These are phyloP conservation scores for Ceratocystis cubensis DNA, from an alignment of 2,329 filamentous ascomycete species.

Conservation along the genomic window DNA sequence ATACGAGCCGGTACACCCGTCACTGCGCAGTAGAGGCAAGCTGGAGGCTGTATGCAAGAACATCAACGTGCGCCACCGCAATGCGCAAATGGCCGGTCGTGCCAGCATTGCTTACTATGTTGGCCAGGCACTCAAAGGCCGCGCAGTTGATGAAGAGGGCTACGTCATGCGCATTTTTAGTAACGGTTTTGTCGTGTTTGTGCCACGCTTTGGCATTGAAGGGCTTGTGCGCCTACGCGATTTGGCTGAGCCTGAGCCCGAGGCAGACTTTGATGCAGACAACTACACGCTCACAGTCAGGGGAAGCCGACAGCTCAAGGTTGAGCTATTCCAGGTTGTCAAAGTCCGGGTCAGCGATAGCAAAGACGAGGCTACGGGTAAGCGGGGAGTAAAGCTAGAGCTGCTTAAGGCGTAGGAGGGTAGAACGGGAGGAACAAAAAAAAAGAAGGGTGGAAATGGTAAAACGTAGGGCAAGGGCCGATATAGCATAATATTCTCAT, in stretches of 20 bases:
- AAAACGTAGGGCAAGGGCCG: background rate
- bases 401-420: constrained; percentile 34
- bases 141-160: constrained; percentile 58
- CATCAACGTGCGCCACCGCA: constrained; percentile 94
- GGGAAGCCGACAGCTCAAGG: constrained; percentile 42
- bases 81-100: constrained; percentile 87
- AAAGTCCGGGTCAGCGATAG: constrained; percentile 80
- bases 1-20: constrained; percentile 75
- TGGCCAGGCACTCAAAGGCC: constrained; percentile 71
- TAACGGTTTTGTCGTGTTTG: constrained; percentile 94
- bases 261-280: constrained; percentile 73
- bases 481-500: background rate
- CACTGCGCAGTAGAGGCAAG: constrained; percentile 66
- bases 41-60: constrained; percentile 94
- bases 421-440: constrained; percentile 8
- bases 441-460: constrained; percentile 4
- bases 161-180: constrained; percentile 96
- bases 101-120: constrained; percentile 97
- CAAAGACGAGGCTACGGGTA: constrained; percentile 89
- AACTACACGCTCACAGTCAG: constrained; percentile 60
- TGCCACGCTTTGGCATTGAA: constrained; percentile 91
- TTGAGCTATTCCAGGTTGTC: constrained; percentile 89
- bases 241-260: constrained; percentile 58
- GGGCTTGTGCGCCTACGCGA: constrained; percentile 78
- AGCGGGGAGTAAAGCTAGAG: constrained; percentile 76